Evolutionary conservation across 139 green algal species (phyloP), one percentile per base, ranked within the genome.

Genomic region (Pseudopediastrum boryanum): DNA sequence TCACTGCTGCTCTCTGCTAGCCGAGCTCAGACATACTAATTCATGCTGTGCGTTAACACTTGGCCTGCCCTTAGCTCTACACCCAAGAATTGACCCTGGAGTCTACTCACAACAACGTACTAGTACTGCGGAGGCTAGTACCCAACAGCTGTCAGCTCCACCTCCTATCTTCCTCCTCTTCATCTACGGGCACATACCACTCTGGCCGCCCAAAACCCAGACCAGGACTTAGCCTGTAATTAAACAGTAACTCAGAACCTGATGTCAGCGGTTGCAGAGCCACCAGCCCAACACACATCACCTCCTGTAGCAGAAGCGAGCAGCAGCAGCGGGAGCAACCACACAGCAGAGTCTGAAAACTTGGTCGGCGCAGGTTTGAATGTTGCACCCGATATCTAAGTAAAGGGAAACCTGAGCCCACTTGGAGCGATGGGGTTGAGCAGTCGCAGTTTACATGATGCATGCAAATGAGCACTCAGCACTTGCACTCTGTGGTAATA

Each of bases 171-270:
- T 95, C 91, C 50, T 93, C 91, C 25, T 85, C 71, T 2, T 69
- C 41, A 59, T 95, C 89, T 2, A 94, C 85, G n/a, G 89, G 80
- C 3, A 58, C 27, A 58, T 94, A 94, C 91, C 91, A 95, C 2
- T 41, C 50, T 29, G 91, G 91, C 71, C 81, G 56, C 38, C 76
- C 76, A 39, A 75, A 31, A 0, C 66, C 27, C 63, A 89, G 39
- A 12, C 84, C 58, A 27, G 86, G 87, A 33, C 74, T 91, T 8
- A 94, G 78, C 21, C 91, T 63, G 75, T 95, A 95, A 79, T 95
- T 91, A n/a, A 94, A 59, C 68, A 95, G 76, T n/a, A 95, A 39
- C 76, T 95, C 91, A 59, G 92, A 79, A 42, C 90, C 82, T 2
- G 83, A 9, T n/a, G 79, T 16, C 1, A 93, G 36, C 43, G 82